These are phyloP conservation scores for Nicotiana noctiflora DNA, from an alignment of 257 asterid species.

Conservation along the genomic window DNA sequence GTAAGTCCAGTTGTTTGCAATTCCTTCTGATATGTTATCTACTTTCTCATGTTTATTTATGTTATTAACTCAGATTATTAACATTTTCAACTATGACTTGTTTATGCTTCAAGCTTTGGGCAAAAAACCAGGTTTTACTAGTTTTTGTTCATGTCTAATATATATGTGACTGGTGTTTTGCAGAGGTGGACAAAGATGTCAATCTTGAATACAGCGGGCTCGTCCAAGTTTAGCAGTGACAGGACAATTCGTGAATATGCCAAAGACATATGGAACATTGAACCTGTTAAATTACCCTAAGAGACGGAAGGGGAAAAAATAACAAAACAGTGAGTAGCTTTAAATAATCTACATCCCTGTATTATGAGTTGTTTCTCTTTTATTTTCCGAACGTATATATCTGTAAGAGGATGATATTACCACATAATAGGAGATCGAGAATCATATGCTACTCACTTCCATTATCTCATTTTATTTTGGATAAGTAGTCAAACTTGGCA, in stretches of 20 bases:
- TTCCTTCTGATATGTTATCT: background rate
- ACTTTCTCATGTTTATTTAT: background rate
- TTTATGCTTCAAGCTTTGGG: background rate
- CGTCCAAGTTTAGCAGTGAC: slow-evolving; percentile 84
- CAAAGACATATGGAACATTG: slow-evolving; percentile 63
- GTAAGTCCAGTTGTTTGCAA: slow-evolving; percentile 20
- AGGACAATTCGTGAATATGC: slow-evolving; percentile 80
- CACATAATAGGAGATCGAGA: background rate
- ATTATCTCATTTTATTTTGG: background rate
- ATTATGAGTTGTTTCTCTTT: background rate
- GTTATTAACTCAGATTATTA: background rate
- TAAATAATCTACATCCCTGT: background rate
- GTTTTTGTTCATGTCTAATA: slow-evolving; percentile 5
- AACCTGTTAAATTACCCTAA: slow-evolving; percentile 36
- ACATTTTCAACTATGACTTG: background rate
- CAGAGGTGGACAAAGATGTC: slow-evolving; percentile 89
- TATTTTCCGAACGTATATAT: background rate
- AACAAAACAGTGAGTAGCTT: background rate
- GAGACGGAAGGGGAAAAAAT: background rate
- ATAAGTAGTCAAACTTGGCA: background rate
- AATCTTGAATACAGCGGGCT: slow-evolving; percentile 75
- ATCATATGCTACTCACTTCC: background rate
- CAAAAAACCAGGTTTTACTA: background rate
- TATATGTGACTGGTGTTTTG: slow-evolving; percentile 10
- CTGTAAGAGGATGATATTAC: background rate